phyloP scores from a whole-genome alignment of 2,329 filamentous ascomycete genomes.

The Penicillium sclerotiorum region DNA sequence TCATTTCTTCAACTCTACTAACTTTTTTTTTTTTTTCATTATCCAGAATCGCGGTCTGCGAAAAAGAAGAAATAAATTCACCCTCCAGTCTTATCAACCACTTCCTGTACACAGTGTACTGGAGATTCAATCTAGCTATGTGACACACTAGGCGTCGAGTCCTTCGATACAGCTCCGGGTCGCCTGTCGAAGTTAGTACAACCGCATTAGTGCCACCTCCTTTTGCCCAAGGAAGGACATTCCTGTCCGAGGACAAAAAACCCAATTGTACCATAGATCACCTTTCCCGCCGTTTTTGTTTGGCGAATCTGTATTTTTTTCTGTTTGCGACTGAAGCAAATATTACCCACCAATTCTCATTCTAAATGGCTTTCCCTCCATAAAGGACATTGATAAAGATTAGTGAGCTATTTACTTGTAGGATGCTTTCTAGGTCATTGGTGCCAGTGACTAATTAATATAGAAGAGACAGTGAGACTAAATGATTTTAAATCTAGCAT shows the following conservation, averaged over 20 bases:
- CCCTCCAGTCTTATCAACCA: not conserved
- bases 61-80: conserved; percentile 30
- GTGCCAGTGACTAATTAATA: too few relatives aligned
- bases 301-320: not conserved
- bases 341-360: too few relatives aligned
- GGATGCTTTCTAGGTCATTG: too few relatives aligned
- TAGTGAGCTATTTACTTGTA: too few relatives aligned
- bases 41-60: conserved; percentile 26
- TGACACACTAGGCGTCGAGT: not conserved
- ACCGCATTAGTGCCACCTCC: too few relatives aligned
- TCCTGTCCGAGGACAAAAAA: too few relatives aligned
- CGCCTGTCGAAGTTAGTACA: too few relatives aligned
- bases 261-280: not conserved
- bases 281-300: not conserved
- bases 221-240: too few relatives aligned
- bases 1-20: not conserved
- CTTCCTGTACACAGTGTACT: not conserved
- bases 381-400: too few relatives aligned
- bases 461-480: too few relatives aligned
- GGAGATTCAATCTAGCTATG: not conserved
- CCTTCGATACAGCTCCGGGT: not conserved
- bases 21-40: conserved; percentile 3
- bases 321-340: not conserved
- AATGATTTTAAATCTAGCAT: too few relatives aligned
- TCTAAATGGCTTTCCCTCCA: too few relatives aligned